Base-by-base conservation (phyloP, 1,139 yeast genomes). In the Pichia inconspicua region DNA sequence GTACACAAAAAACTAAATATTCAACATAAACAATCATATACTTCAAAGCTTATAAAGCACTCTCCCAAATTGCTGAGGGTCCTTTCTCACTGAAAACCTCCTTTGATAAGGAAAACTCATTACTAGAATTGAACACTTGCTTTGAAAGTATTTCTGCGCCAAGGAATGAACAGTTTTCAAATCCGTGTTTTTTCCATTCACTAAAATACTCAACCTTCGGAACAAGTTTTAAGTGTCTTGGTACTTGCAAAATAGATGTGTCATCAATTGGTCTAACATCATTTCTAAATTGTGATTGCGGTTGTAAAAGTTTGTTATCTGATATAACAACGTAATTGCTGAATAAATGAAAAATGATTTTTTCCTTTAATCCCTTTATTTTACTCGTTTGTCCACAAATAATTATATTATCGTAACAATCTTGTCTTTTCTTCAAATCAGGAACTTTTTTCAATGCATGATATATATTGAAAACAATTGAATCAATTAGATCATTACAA, bases 191-290 rank as follows among this genome's bases (percentile, higher is more conserved):
- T 66, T 90, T 90, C 97, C 97, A 92, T 58, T 88, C 96, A 1
- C 95, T 88, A 67, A 92, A 92, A 65, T 92, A 90, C 46, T 90
- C 97, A 0, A 97, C 95, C 62, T 80, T 75, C 58, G 83, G 84
- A 32, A 83, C 80, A 47, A 80, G 64, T 56, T 77, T 80, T 48
- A 90, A 77, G 12, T 81, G 72, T 22, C 82, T 79, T 17, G 97
- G 97, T 1, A 84, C 90, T 66, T 90, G 97, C 22, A 57, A 51
- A 47, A 63, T 42, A 41, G 53, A 55, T 48, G 47, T 51, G 48
- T 54, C 60, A 49, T 58, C 56, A 36, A 57, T 53, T 31, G 62
- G 58, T 48, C 52, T 55, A 32, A 55, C 63, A 57, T 55, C 67
- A 48, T 58, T 61, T 48, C 64, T 57, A 53, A 54, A 70, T 38